These are phyloP conservation scores for Rhamnella rubrinervis DNA, from an alignment of 331 rosid genomes.

Conservation along the genomic window DNA sequence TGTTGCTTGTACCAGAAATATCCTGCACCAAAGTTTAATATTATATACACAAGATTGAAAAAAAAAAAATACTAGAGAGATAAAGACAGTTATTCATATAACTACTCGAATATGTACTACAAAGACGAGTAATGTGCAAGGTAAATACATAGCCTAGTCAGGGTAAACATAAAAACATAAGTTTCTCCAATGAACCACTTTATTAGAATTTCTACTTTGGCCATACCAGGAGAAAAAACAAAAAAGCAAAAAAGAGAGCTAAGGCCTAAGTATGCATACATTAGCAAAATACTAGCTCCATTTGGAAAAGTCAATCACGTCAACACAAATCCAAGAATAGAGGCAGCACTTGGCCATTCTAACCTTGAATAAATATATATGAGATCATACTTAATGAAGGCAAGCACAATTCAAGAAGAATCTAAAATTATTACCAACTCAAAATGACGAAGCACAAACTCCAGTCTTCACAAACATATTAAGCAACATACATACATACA, in stretches of 20 bases:
- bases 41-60: conserved; percentile 6
- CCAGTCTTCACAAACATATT: not conserved
- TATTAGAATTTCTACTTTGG: not conserved
- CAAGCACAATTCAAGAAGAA: too few species aligned
- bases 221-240: not conserved
- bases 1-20: conserved; percentile 40
- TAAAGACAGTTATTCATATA: not conserved
- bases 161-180: not conserved
- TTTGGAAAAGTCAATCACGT: not conserved
- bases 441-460: too few species aligned
- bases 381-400: too few species aligned
- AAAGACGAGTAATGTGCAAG: not conserved
- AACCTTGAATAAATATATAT: too few species aligned
- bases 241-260: not conserved
- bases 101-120: not conserved
- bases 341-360: too few species aligned
- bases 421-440: too few species aligned
- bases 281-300: not conserved
- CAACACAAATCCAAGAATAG: too few species aligned
- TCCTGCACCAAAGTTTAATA: conserved; percentile 49
- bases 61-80: conserved; percentile 3
- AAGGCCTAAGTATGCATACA: not conserved
- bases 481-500: not conserved
- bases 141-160: not conserved
- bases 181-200: not conserved